Conservation (phyloP, 208 protist species). For the Trypanosoma vivax region DNA sequence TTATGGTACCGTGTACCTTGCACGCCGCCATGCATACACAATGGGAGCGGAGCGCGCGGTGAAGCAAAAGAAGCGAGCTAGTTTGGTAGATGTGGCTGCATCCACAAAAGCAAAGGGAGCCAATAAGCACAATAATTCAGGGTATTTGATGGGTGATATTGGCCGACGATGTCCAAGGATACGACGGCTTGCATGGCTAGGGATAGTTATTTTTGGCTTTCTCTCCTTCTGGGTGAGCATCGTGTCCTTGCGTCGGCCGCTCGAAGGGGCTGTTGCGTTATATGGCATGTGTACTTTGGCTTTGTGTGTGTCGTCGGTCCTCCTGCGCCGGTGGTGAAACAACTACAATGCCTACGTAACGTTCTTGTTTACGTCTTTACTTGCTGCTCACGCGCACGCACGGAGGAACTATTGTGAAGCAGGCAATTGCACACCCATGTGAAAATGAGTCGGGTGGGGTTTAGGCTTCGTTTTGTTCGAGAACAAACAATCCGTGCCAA, state of each 20-base stretch:
- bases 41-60: background rate
- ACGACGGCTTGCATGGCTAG: background rate
- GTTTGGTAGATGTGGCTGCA: background rate
- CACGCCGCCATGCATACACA: slow-evolving; percentile 22
- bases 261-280: slow-evolving; percentile 41
- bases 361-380: too few species aligned
- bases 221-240: slow-evolving; percentile 32
- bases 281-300: slow-evolving; percentile 35
- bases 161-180: slow-evolving; percentile 21
- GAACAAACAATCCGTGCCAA: too few species aligned
- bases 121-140: background rate
- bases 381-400: too few species aligned
- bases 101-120: background rate
- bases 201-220: slow-evolving; percentile 13
- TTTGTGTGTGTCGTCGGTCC: slow-evolving; percentile 14
- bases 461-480: too few species aligned
- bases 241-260: slow-evolving; percentile 43
- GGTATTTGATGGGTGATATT: slow-evolving; percentile 40
- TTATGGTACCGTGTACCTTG: slow-evolving; percentile 34
- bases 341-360: background rate
- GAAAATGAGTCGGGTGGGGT: too few species aligned
- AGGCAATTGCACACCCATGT: too few species aligned
- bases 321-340: slow-evolving; percentile 13
- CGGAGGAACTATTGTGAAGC: too few species aligned
- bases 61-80: slow-evolving; percentile 6